Base-by-base conservation (phyloP, 192 early-diverging fungal species). In the Phycomyces nitens region DNA sequence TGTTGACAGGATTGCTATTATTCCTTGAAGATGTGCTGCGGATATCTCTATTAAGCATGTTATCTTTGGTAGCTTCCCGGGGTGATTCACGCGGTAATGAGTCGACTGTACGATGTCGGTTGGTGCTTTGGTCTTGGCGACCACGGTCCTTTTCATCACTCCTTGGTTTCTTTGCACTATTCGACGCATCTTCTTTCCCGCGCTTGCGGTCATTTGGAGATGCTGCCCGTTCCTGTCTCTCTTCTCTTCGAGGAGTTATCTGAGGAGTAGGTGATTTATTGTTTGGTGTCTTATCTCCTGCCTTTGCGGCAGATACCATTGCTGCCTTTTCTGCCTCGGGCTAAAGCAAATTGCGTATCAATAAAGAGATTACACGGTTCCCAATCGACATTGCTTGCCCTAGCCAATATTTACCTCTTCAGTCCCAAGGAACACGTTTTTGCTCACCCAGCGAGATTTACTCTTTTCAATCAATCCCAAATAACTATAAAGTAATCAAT, bases 391-490 rank as follows among this genome's bases (percentile, higher is more conserved):
- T 4, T 14, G 23, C 3, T 22, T n/a, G 18, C 23, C 9, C 12
- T 26, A 41, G 10, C 27, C 2, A 11, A 23, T 22, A 23, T 44
- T 34, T 29, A 60, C 66, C 43, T 72, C 58, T 14, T 53, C 44
- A 5, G 18, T 58, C 14, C 62, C 66, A 43, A 67, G 34, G 29
- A 76, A 76, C 3, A 49, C 51, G 29, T 66, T 59, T 9, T 60
- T 62, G 15, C 54, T 49, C 2, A 76, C 54, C 69, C 74, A 71
- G 1, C 34, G 51, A 7, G 53, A 27, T 23, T 61, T 60, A 26
- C 62, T 56, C 26, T 76, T 76, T 14, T 70, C 68, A 16, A 76
- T 63, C 18, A 71, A 49, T 1, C 68, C 74, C 26, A 66, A 38
- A 64, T 76, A 71, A 44, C 74, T 73, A 43, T 21, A 49, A 62